Conservation (phyloP, 306 rosid species). For the barrel medic (Medicago truncatula) region DNA sequence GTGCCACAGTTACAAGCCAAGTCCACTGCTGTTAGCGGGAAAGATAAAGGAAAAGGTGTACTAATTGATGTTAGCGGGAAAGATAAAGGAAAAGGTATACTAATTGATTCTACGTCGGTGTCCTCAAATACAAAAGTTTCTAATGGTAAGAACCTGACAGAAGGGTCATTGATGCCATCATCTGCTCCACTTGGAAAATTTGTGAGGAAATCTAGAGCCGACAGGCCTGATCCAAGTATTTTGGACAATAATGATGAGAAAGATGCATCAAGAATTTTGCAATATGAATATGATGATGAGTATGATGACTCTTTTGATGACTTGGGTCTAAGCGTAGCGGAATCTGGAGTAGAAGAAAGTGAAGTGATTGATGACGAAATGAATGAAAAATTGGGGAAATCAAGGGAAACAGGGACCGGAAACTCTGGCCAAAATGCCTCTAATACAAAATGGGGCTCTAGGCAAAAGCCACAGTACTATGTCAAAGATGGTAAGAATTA, state of each 20-base stretch:
- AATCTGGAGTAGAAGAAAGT: slow-evolving; percentile 72
- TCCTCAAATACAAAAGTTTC: slow-evolving; percentile 44
- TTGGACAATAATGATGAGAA: slow-evolving; percentile 60
- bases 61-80: slow-evolving; percentile 58
- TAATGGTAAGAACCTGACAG: slow-evolving; percentile 51
- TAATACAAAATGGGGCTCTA: slow-evolving; percentile 89
- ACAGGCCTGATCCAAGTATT: slow-evolving; percentile 47
- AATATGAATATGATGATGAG: slow-evolving; percentile 94
- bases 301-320: slow-evolving; percentile 97
- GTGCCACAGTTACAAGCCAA: slow-evolving; percentile 55
- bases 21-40: slow-evolving; percentile 46
- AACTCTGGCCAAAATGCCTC: slow-evolving; percentile 54
- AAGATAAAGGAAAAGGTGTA: slow-evolving; percentile 92
- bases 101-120: slow-evolving; percentile 55
- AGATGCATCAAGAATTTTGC: slow-evolving; percentile 55
- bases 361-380: slow-evolving; percentile 53
- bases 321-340: slow-evolving; percentile 89
- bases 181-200: slow-evolving; percentile 69
- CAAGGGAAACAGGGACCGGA: slow-evolving; percentile 54
- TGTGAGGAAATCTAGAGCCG: slow-evolving; percentile 74
- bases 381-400: slow-evolving; percentile 47
- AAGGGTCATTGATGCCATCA: slow-evolving; percentile 58
- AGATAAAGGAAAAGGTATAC: slow-evolving; percentile 91
- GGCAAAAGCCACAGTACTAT: slow-evolving; percentile 80
- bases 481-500: slow-evolving; percentile 98